These are phyloP conservation scores for Xanthoconium stramineum DNA, from an alignment of 768 basidiomycete species.

Conservation along the genomic window DNA sequence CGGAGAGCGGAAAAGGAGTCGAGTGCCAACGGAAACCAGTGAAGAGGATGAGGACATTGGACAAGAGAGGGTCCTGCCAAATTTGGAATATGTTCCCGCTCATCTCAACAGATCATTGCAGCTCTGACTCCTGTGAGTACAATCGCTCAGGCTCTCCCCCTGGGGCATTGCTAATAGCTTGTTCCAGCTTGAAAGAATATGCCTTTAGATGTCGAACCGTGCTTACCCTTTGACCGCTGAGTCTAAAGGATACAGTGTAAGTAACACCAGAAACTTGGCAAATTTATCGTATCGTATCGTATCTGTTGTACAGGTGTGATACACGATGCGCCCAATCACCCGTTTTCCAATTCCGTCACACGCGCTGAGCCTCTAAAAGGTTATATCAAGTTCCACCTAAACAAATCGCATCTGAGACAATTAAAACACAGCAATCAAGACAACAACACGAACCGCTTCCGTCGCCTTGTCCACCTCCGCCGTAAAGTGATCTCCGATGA, in stretches of 20 bases:
- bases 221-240: neutral
- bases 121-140: too few relatives aligned
- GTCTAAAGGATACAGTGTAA: neutral
- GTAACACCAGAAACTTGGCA: too few relatives aligned
- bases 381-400: conserved; percentile 33
- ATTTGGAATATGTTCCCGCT: too few relatives aligned
- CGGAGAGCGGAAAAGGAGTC: neutral
- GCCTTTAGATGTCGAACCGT: too few relatives aligned
- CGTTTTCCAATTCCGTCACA: neutral
- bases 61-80: neutral
- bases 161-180: too few relatives aligned
- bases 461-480: conserved; percentile 29
- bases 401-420: conserved; percentile 7
- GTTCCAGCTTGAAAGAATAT: too few relatives aligned
- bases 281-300: neutral
- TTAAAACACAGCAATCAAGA: neutral
- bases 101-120: too few relatives aligned
- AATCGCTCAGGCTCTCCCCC: too few relatives aligned
- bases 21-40: conserved; percentile 8
- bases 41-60: conserved; percentile 13
- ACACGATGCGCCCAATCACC: neutral
- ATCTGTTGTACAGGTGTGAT: conserved; percentile 11
- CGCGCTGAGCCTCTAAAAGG: conserved; percentile 16
- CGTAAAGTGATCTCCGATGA: conserved; percentile 30
- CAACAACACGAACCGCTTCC: conserved; percentile 24